Conservation (phyloP, 169 alveolate genomes). For the Theileria equi region DNA sequence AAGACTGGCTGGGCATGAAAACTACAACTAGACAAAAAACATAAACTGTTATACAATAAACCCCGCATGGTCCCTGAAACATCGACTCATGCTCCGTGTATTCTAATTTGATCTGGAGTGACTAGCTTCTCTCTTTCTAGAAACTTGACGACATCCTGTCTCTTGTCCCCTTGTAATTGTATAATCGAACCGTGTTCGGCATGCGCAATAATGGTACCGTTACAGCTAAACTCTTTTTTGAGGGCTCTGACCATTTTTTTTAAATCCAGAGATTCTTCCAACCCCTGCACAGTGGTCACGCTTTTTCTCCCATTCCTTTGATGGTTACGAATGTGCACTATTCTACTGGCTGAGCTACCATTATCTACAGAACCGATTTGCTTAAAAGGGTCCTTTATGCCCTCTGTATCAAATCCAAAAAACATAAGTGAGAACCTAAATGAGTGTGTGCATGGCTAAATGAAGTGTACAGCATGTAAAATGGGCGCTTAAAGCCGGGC, state of each 20-base stretch:
- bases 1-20: neutral
- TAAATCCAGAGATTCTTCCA: slow-evolving; percentile 84
- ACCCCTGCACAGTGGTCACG: slow-evolving; percentile 92
- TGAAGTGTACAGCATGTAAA: no score
- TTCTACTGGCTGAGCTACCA: slow-evolving; percentile 53
- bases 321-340: slow-evolving; percentile 87
- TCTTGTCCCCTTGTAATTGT: slow-evolving; percentile 86
- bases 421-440: slow-evolving; percentile 49
- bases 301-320: slow-evolving; percentile 92
- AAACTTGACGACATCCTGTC: slow-evolving; percentile 86
- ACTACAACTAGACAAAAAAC: neutral
- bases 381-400: slow-evolving; percentile 66
- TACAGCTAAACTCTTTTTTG: slow-evolving; percentile 89
- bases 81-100: slow-evolving; percentile 86
- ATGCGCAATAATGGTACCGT: slow-evolving; percentile 90
- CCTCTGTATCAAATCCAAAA: slow-evolving; percentile 67
- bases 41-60: neutral
- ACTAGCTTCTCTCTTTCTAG: slow-evolving; percentile 84
- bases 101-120: slow-evolving; percentile 82
- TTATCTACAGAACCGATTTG: slow-evolving; percentile 60
- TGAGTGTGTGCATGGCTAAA: no score
- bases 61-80: no score
- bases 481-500: no score
- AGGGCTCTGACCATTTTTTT: slow-evolving; percentile 89
- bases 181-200: slow-evolving; percentile 88